phyloP scores from a whole-genome alignment of 148 eudicot genomes.

The Amaranthus hypochondriacus region DNA sequence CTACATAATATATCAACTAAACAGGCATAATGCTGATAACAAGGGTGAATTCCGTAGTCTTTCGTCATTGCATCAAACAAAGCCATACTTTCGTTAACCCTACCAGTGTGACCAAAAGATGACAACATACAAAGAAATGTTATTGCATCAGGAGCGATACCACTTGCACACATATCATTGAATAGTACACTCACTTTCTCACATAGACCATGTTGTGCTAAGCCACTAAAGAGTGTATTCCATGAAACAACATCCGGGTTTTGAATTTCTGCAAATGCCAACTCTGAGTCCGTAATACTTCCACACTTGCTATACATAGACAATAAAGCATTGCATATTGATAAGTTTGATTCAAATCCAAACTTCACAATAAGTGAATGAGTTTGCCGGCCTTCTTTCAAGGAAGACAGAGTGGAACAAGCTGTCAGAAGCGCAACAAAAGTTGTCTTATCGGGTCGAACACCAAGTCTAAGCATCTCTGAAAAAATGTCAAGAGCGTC shows the following conservation, averaged over 20 bases:
- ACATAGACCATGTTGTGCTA: conserved; percentile 40
- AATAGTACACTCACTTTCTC: conserved; percentile 30
- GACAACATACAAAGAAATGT: conserved; percentile 42
- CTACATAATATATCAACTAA: conserved; percentile 42
- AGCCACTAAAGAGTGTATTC: conserved; percentile 45
- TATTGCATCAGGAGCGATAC: conserved; percentile 31
- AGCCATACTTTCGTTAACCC: conserved; percentile 35
- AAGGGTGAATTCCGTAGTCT: conserved; percentile 26
- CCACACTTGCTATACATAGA: conserved; percentile 48
- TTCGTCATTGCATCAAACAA: conserved; percentile 37
- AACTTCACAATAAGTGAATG: conserved; percentile 28
- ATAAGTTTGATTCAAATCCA: conserved; percentile 23
- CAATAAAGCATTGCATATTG: conserved; percentile 34
- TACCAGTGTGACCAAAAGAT: conserved; percentile 34
- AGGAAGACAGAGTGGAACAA: conserved; percentile 32
- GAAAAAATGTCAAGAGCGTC: conserved; percentile 30
- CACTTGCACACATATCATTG: conserved; percentile 22
- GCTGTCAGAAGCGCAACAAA: conserved; percentile 36
- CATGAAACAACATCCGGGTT: conserved; percentile 42
- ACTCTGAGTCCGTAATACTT: conserved; percentile 29
- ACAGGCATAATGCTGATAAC: conserved; percentile 45
- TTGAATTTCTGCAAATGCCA: conserved; percentile 28
- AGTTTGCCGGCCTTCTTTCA: conserved; percentile 31
- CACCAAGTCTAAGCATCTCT: conserved; percentile 27
- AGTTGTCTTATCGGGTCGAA: conserved; percentile 36